A percentile compares a stretch with the other conserved stretches of the same genome.
Evolutionary conservation across 192 early-diverging fungal genomes (phyloP).

Genomic region (Umbelopsis sp.): DNA sequence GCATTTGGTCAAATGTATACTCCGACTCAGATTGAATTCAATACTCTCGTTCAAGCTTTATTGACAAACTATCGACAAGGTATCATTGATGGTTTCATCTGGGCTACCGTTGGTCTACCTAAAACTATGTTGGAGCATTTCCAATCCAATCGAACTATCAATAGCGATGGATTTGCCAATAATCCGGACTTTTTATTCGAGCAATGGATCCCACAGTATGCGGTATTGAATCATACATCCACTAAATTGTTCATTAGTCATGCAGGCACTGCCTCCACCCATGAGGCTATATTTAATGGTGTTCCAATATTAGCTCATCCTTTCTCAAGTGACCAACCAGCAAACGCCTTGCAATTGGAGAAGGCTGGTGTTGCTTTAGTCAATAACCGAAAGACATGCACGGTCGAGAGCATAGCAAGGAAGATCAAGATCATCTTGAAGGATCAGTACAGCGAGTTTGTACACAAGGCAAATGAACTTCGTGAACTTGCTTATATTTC

Average conservation of each 20-base stretch:
- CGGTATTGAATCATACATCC: conserved; percentile 24
- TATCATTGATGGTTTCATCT: conserved; percentile 26
- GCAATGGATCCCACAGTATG: conserved; percentile 19
- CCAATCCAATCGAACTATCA: background rate
- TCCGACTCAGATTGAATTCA: background rate
- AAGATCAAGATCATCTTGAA: background rate
- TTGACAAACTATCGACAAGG: background rate
- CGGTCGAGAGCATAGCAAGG: background rate
- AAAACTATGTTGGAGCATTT: background rate
- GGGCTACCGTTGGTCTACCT: background rate
- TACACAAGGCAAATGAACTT: background rate
- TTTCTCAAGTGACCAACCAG: conserved; percentile 10
- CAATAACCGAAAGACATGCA: background rate
- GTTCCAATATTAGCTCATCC: conserved; percentile 25
- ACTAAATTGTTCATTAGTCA: conserved; percentile 23
- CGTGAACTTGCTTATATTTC: background rate
- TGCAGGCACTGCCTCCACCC: conserved; percentile 3
- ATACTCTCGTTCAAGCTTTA: conserved; percentile 16
- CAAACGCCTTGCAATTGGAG: conserved; percentile 1
- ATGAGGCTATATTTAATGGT: conserved; percentile 28
- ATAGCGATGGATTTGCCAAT: background rate
- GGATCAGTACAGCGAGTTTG: background rate
- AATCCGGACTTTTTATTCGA: conserved; percentile 16
- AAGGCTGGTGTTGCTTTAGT: background rate
- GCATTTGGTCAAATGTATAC: conserved; percentile 26